These are phyloP conservation scores for Begonia loranthoides DNA, from an alignment of 306 rosid species.

Conservation along the genomic window DNA sequence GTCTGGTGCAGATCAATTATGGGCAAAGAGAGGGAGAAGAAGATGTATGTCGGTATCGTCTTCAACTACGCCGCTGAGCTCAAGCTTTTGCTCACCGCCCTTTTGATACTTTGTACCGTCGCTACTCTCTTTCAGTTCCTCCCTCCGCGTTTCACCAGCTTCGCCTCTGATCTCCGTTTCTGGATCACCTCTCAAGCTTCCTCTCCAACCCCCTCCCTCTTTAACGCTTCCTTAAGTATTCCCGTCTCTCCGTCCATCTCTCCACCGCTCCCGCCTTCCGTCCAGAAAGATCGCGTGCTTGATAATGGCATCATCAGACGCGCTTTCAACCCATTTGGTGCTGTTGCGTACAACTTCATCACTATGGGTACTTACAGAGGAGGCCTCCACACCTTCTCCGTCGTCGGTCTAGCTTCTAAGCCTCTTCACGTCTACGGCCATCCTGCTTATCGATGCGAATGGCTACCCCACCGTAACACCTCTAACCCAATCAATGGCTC, in stretches of 20 bases:
- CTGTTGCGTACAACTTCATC: conserved; percentile 69
- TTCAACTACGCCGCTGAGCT: conserved; percentile 61
- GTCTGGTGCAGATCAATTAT: not conserved
- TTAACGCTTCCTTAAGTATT: not conserved
- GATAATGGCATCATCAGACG: conserved; percentile 47
- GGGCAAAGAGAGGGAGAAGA: conserved; percentile 58
- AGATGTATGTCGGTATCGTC: conserved; percentile 22
- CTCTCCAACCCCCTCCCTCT: not conserved
- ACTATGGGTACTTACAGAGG: conserved; percentile 82
- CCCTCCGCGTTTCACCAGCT: conserved; percentile 74
- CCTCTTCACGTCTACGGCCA: conserved; percentile 62
- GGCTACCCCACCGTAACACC: conserved; percentile 25
- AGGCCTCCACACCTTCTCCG: conserved; percentile 65
- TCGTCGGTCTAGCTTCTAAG: conserved; percentile 65
- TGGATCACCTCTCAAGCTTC: conserved; percentile 19
- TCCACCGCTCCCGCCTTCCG: conserved; percentile 5
- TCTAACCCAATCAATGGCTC: conserved; percentile 21
- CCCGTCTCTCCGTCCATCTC: conserved; percentile 7
- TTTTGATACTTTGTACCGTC: conserved; percentile 45
- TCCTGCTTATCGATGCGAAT: conserved; percentile 58
- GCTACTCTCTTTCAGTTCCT: conserved; percentile 80
- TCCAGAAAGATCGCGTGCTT: conserved; percentile 12
- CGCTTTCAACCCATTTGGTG: conserved; percentile 49
- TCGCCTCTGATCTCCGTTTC: conserved; percentile 73
- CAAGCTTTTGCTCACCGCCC: conserved; percentile 48